These are phyloP conservation scores for Hyaloraphidium curvatum DNA, from an alignment of 192 early-diverging fungal genomes.

Conservation along the genomic window DNA sequence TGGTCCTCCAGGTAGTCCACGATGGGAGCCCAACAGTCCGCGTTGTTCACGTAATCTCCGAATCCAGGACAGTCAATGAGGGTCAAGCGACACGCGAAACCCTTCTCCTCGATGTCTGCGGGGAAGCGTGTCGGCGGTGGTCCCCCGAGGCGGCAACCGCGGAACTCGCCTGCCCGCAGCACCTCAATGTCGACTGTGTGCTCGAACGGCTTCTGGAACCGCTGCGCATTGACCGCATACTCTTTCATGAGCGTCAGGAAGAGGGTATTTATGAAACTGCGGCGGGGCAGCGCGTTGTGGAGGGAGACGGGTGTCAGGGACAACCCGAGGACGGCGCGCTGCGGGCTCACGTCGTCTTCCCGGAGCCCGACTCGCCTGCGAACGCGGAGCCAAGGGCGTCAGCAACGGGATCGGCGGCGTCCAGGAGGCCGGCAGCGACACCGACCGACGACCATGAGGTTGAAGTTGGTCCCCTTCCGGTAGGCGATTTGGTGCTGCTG, in stretches of 20 bases:
- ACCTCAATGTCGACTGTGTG: slow-evolving; percentile 96
- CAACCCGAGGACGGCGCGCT: background rate
- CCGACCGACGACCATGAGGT: slow-evolving; percentile 84
- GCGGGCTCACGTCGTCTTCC: slow-evolving; percentile 60
- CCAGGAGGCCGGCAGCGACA: background rate
- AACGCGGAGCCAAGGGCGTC: background rate
- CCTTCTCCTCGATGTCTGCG: slow-evolving; percentile 84
- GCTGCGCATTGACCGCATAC: slow-evolving; percentile 58
- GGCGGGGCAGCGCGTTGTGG: background rate
- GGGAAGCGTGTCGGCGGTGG: background rate
- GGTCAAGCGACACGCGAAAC: slow-evolving; percentile 88
- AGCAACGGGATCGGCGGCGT: background rate
- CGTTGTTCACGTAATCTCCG: slow-evolving; percentile 80
- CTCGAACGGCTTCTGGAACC: slow-evolving; percentile 81
- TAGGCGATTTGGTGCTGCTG: slow-evolving; percentile 97
- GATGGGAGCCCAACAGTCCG: slow-evolving; percentile 94
- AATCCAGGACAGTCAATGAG: slow-evolving; percentile 85
- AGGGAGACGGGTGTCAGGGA: background rate
- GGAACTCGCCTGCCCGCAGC: slow-evolving; percentile 66
- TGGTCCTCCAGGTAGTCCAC: slow-evolving; percentile 98
- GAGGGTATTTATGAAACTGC: slow-evolving; percentile 84
- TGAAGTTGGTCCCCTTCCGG: slow-evolving; percentile 87
- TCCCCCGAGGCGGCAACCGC: background rate
- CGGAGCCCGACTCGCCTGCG: slow-evolving; percentile 87
- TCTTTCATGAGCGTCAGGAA: slow-evolving; percentile 88